phyloP scores from a whole-genome alignment of 352 stramenopile species.

The Phytophthora agathidicida region DNA sequence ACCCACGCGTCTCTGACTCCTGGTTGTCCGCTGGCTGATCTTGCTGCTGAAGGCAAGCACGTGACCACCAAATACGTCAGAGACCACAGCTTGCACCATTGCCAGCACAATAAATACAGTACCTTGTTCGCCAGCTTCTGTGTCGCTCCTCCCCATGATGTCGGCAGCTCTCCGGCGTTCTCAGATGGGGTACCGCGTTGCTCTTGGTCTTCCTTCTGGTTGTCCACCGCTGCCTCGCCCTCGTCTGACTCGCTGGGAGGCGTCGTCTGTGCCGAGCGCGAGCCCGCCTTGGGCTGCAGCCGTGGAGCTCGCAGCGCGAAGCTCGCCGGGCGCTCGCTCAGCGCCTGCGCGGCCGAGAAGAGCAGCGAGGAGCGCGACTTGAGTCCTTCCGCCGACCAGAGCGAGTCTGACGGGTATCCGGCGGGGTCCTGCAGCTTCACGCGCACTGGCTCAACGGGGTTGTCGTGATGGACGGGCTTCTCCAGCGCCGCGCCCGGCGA shows the following conservation, averaged over 20 bases:
- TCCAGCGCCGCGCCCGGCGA: slow-evolving; percentile 21
- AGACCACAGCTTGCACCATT: slow-evolving; percentile 5
- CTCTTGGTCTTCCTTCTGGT: slow-evolving; percentile 44
- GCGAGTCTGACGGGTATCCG: slow-evolving; percentile 41
- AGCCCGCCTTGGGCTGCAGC: slow-evolving; percentile 23
- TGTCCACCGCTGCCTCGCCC: slow-evolving; percentile 36
- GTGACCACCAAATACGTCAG: slow-evolving; percentile 9
- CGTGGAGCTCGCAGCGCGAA: slow-evolving; percentile 36
- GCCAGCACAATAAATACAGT: slow-evolving; percentile 5
- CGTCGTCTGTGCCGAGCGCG: slow-evolving; percentile 26
- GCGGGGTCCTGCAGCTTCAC: slow-evolving; percentile 65
- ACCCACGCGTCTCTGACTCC: slow-evolving; percentile 19
- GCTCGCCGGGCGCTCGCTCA: slow-evolving; percentile 25
- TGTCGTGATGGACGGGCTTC: slow-evolving; percentile 48
- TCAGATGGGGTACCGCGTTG: slow-evolving; percentile 17
- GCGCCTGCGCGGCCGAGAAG: slow-evolving; percentile 42
- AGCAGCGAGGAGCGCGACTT: slow-evolving; percentile 50
- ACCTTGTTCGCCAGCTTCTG: slow-evolving; percentile 32
- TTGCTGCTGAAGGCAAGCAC: slow-evolving; percentile 23
- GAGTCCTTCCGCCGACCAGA: slow-evolving; percentile 74
- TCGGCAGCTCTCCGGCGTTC: slow-evolving; percentile 8
- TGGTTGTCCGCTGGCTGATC: slow-evolving; percentile 33
- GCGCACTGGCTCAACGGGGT: slow-evolving; percentile 53
- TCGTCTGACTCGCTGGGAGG: slow-evolving; percentile 32
- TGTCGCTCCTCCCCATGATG: slow-evolving; percentile 23